These are phyloP conservation scores for Candida insectorum DNA, from an alignment of 805 yeast genomes.

Conservation along the genomic window DNA sequence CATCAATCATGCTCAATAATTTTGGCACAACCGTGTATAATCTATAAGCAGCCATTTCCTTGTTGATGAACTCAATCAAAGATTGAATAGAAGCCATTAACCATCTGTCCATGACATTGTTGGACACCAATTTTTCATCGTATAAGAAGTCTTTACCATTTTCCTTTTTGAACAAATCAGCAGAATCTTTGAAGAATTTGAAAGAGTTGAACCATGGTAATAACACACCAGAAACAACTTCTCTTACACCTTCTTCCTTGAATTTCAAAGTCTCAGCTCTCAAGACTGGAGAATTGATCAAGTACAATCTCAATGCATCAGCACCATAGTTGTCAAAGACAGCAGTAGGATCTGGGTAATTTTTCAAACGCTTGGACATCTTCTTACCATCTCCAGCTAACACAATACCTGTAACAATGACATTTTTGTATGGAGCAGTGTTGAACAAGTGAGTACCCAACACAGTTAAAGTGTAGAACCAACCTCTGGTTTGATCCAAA, in stretches of 20 bases:
- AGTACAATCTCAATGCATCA: constrained; percentile 91
- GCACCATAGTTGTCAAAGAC: constrained; percentile 92
- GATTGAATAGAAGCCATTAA: constrained; percentile 94
- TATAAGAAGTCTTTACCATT: constrained; percentile 68
- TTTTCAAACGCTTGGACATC: constrained; percentile 97
- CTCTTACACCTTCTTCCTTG: constrained; percentile 98
- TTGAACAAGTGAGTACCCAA: constrained; percentile 93
- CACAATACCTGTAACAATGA: constrained; percentile 93
- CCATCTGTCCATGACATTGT: constrained; percentile 97
- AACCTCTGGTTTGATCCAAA: constrained; percentile 98
- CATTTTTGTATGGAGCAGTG: constrained; percentile 91
- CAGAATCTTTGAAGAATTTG: constrained; percentile 94
- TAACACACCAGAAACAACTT: constrained; percentile 91
- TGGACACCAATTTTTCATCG: constrained; percentile 61
- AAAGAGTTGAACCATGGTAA: constrained; percentile 99
- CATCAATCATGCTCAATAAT: constrained; percentile 82
- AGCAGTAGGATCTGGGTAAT: constrained; percentile 90
- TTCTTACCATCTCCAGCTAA: constrained; percentile 98
- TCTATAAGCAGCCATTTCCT: constrained; percentile 87
- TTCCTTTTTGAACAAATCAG: constrained; percentile 76
- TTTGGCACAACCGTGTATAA: constrained; percentile 95
- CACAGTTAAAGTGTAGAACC: constrained; percentile 97
- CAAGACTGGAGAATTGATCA: constrained; percentile 95
- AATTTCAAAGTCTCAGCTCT: constrained; percentile 95
- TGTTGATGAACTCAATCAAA: constrained; percentile 77